phyloP scores from a whole-genome alignment of 2,329 filamentous ascomycete species.

The Pseudocercospora fuligena region DNA sequence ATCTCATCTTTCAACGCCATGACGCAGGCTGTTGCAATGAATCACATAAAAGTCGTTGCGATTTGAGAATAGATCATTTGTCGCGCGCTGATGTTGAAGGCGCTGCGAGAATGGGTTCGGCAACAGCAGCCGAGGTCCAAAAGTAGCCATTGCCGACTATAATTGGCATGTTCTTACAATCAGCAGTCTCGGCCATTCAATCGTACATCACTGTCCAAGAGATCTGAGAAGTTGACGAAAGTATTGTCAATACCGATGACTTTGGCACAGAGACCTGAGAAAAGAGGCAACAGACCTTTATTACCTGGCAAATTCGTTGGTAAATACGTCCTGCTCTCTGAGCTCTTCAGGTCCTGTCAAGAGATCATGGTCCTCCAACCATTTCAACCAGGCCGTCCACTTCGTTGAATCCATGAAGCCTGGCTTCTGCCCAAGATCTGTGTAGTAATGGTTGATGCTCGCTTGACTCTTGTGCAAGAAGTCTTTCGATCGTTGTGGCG shows the following conservation, averaged over 20 bases:
- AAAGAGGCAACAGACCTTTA: not conserved
- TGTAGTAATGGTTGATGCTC: conserved; percentile 38
- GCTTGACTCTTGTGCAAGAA: conserved; percentile 38
- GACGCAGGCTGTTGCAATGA: not conserved
- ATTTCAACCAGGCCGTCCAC: conserved; percentile 25
- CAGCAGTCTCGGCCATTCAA: not conserved
- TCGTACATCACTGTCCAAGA: not conserved
- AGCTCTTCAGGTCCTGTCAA: conserved; percentile 14
- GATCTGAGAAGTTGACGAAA: too few relatives aligned
- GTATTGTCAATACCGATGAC: too few relatives aligned
- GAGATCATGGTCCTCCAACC: conserved; percentile 20
- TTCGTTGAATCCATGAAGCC: conserved; percentile 25
- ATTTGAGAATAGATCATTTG: not conserved
- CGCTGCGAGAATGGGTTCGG: not conserved
- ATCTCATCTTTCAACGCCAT: conserved; percentile 19
- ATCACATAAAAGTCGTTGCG: too few relatives aligned
- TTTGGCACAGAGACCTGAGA: too few relatives aligned
- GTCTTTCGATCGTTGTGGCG: conserved; percentile 29
- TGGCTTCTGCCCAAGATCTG: conserved; percentile 23
- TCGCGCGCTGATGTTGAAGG: too few relatives aligned
- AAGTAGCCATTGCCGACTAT: not conserved
- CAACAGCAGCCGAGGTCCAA: not conserved
- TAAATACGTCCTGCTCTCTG: conserved; percentile 23
- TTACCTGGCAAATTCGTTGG: conserved; percentile 20
- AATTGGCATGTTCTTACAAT: not conserved